Conservation (phyloP, 805 yeast genomes). For the Candida quercuum region DNA sequence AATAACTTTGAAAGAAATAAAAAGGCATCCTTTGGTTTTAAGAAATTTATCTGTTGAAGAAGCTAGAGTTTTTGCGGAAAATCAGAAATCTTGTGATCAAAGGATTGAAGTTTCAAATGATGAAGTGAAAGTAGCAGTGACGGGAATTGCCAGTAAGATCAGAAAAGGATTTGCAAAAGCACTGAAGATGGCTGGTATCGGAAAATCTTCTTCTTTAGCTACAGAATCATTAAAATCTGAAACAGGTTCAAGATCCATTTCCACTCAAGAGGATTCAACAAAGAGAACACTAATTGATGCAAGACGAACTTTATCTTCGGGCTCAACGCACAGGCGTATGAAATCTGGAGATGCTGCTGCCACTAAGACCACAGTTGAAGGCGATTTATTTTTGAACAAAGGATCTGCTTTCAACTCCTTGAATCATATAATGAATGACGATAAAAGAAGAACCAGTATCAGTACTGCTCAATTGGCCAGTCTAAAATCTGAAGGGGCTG, state of each 20-base stretch:
- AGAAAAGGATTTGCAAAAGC: constrained; percentile 26
- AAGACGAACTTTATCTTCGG: not conserved
- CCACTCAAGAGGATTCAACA: not conserved
- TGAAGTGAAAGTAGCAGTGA: constrained; percentile 72
- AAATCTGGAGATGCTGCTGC: constrained; percentile 21
- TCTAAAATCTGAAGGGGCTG: constrained; percentile 1
- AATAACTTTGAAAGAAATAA: constrained; percentile 65
- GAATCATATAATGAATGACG: constrained; percentile 20
- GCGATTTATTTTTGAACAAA: constrained; percentile 24
- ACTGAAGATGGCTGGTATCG: constrained; percentile 19
- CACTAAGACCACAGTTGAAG: constrained; percentile 24
- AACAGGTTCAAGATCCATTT: no score
- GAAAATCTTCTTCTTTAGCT: not conserved
- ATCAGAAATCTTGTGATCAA: constrained; percentile 22
- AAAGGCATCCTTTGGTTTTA: constrained; percentile 65
- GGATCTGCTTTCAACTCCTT: constrained; percentile 22
- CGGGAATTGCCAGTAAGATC: constrained; percentile 71
- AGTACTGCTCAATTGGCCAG: constrained; percentile 4
- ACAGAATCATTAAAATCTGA: no score
- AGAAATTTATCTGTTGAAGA: constrained; percentile 33
- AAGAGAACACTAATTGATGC: not conserved
- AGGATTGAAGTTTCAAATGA: constrained; percentile 55
- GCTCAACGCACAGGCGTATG: constrained; percentile 14
- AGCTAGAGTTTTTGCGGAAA: constrained; percentile 16
- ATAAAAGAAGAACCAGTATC: constrained; percentile 16